Base-by-base conservation (phyloP, 1,284 basidiomycete genomes). In the Cryptococcus wingfieldii region DNA sequence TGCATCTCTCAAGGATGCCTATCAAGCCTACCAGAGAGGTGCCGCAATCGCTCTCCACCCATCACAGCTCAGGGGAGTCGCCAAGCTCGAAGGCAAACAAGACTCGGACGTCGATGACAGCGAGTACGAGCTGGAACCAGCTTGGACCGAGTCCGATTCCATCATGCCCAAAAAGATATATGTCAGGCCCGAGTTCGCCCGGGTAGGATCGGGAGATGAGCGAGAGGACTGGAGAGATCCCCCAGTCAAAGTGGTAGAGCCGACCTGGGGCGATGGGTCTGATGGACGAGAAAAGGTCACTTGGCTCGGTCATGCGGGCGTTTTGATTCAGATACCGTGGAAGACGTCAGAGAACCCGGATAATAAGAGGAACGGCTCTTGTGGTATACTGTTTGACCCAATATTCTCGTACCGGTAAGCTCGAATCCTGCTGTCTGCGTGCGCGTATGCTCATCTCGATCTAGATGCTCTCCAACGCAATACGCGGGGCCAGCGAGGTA, bases 241-340 rank as follows among this genome's bases (percentile, higher is more conserved):
- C 13, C 68, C 74, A 7, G 61, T 77, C 2, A 45, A 61, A 27
- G 71, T 75, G 12, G 56, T 68, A 23, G 43, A 54, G 23, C 74
- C 76, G 8, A 53, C 57, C 19, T 76, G 73, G 73, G 61, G 60
- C 0, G 55, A 54, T 23, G 46, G 53, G 28, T 47, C 42, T 42
- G 58, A 55, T 41, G 31, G 56, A 31, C 59, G 56, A 45, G 67
- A 61, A n/a, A 64, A 52, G 9, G 67, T 77, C 6, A 77, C 74
- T 12, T 77, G 76, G 76, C 54, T 77, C 34, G 76, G 76, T 10
- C 76, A 77, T 64, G 76, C 76, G 0, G 64, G 71, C 0, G 68
- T 67, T 0, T 47, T 77, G 47, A 61, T 77, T 3, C 65, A 69
- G 56, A 60, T 77, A 5, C 74, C 75, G 1, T 76, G 69, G 66